phyloP scores from a whole-genome alignment of 495 filamentous ascomycete genomes.

The Lepidopterella palustris region DNA sequence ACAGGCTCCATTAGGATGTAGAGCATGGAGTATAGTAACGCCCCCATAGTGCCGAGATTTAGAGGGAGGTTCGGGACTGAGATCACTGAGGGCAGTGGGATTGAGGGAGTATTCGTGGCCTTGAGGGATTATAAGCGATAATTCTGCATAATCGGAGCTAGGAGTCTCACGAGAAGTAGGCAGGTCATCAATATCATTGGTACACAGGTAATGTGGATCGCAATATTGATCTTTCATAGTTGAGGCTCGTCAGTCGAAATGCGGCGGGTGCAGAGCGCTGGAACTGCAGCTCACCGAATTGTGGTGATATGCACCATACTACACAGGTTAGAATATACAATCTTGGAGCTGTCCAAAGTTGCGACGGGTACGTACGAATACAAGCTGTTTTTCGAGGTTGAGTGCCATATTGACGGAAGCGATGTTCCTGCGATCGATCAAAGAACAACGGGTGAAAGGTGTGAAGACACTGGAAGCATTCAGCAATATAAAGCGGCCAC shows the following conservation, averaged over 20 bases:
- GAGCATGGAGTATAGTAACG: conserved; percentile 64
- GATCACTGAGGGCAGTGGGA: conserved; percentile 63
- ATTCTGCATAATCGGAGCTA: not conserved
- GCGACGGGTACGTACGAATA: conserved; percentile 60
- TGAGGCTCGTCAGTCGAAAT: conserved; percentile 13
- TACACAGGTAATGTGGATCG: conserved; percentile 86
- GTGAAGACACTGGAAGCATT: conserved; percentile 2
- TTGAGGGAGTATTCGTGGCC: conserved; percentile 68
- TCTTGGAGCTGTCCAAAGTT: not conserved
- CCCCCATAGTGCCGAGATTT: conserved; percentile 70
- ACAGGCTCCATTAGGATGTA: conserved; percentile 94
- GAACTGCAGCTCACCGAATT: conserved; percentile 51
- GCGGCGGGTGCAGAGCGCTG: not conserved
- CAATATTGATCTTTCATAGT: conserved; percentile 59
- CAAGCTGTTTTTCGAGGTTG: conserved; percentile 71
- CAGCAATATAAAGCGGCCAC: not conserved
- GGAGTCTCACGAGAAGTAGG: conserved; percentile 67
- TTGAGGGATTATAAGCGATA: conserved; percentile 32
- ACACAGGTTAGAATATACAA: conserved; percentile 23
- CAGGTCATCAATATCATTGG: conserved; percentile 74
- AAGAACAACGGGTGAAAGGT: not conserved
- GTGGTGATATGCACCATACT: conserved; percentile 96
- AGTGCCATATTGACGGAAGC: conserved; percentile 53
- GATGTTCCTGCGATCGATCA: conserved; percentile 4
- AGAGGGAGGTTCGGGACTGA: conserved; percentile 69